Evolutionary conservation across 768 basidiomycete species (phyloP), one percentile per base, ranked within the genome.

Genomic region (Serpula lacrymans): DNA sequence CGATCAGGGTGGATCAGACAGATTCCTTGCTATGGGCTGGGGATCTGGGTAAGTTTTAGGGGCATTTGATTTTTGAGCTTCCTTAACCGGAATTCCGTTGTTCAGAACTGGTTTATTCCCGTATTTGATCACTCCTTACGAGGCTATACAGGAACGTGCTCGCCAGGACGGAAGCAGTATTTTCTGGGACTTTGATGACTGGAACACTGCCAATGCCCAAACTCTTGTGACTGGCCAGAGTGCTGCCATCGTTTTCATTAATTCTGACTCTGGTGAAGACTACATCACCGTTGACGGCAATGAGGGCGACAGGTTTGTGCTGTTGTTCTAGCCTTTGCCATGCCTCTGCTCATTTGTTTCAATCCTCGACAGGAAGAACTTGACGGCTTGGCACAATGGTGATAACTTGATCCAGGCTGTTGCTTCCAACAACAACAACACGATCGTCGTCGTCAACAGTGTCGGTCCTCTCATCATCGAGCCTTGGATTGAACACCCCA

Each of bases 21-120:
- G 87, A 12, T 74, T 82, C n/a, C 68, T 93, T 9, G 88, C 88
- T 7, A 85, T 90, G 82, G 88, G 88, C 18, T 93, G 90, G 90
- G 90, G 87, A 14, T 82, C 80, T 37, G 87, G 85, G 56, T 62
- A 13, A n/a, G 59, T 52, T 12, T 10, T n/a, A n/a, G n/a, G n/a
- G 1, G 12, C 13, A 13, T 13, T 12, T 8, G 14, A 5, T 29
- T 24, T 7, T n/a, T 7, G 29, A 18, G 18, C 21, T 11, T 21
- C 16, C 12, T 46, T 18, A 17, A 3, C 14, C 13, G 38, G 43
- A 20, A 34, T 10, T 31, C 17, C 11, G 4, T 6, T 12, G 5
- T 17, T 18, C 13, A 70, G 72, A 6, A 87, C 88, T 1, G 72
- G 77, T 6, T 74, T 79, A 49, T 82, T 84, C 68, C 79, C 88